Base-by-base conservation (phyloP, 345 rosid genomes). In the Gossypium arboreum region DNA sequence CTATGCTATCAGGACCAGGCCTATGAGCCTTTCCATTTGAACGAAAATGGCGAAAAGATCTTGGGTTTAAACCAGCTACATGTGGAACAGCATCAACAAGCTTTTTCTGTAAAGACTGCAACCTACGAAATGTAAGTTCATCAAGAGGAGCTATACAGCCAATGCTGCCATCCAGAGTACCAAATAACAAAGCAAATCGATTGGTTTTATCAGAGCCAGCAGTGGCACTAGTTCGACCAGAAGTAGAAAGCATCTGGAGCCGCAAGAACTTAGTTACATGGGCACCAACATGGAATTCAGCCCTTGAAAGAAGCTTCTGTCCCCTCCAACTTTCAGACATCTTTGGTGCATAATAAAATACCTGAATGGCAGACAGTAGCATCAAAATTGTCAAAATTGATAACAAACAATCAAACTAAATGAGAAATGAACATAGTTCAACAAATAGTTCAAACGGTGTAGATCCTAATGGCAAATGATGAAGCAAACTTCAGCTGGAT, bases 281-380 rank as follows among this genome's bases (percentile, higher is more conserved):
- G 69, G 99, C 90, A 64, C 98, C 97, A 0, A 87, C 91, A 68
- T 95, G 99, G 87, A 95, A 93, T 78, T 95, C 98, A 2, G 92
- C 96, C 85, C 96, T 91, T 22, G 97, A 86, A 48, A 95, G 98
- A 84, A 95, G 94, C 84, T 95, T 95, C 82, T 88, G 96, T 61
- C 99, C 98, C 75, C 93, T 95, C 99, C 98, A 93, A 78, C 98
- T 95, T 87, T 95, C 99, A 0, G 93, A 85, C 89, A 90, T 88
- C 89, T 93, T 95, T 44, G 97, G 99, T 59, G 96, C 98, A 77
- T 84, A 95, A 82, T 88, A 91, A 87, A 95, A 95, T 81, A 95
- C 86, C 99, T 95, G 87, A 70, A 55, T 66, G 58, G 58, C 8
- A 41, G 16, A n/a, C 24, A 43, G 50, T 25, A 43, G 18, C 15